Evolutionary conservation across 768 basidiomycete genomes (phyloP), one percentile per base, ranked within the genome.

Genomic region (Pleurotus eryngii): DNA sequence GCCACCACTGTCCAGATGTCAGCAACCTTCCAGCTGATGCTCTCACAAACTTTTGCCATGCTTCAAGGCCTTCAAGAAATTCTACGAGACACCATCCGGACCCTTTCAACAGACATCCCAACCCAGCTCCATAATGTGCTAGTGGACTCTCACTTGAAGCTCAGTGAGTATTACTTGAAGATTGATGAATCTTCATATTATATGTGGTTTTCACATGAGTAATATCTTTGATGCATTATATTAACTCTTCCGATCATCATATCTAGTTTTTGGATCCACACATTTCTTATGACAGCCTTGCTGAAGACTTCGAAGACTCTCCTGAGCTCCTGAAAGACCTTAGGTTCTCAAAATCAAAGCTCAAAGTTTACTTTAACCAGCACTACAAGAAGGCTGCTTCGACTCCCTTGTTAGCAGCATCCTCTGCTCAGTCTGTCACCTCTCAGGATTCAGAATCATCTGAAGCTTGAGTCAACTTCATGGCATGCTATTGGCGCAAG

Each of bases 251-350:
- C 8, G 20, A n/a, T 43, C 20, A 43, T 43, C 30, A 7, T 30
- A 9, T 43, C 46, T 48, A 73, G 72, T 73, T 5, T 5, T 61
- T 73, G 4, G 71, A 73, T 46, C 72, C 70, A 24, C 63, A 68
- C 2, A 70, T 73, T 24, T 63, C 65, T 5, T 70, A 69, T 40
- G 49, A 61, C 3, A 62, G 57, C 2, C 27, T 71, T 1, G 48
- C 47, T 9, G 48, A 39, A 1, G 69, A 71, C 24, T 67, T 58
- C 30, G 24, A 56, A 0, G 54, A 63, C 39, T 70, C 72, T 27
- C 30, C 39, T 15, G 39, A 59, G 7, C 63, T 70, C 2, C n/a
- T 17, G 0, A 20, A 38, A 15, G 42, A 55, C 24, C 64, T 70
- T 3, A 64, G 68, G 30, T 7, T 7, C 30, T 30, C 30, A 7